Percentiles rank a stretch among this genome's conserved stretches.
Evolutionary conservation across 78 protist species (phyloP).

Genomic region (Dictyostelium intermedium): DNA sequence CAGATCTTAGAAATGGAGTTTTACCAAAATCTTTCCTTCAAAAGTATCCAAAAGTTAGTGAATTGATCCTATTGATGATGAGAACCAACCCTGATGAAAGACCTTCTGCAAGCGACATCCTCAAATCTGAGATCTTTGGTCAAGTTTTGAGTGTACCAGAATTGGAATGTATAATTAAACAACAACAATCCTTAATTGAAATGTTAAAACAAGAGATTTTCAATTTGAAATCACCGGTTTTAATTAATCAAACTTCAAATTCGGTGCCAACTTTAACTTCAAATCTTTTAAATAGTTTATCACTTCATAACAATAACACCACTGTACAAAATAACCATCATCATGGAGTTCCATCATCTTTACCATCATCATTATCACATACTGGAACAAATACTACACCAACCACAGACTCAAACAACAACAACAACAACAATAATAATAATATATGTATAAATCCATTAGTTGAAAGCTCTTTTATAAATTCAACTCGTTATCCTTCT

Average conservation of each 20-base stretch:
- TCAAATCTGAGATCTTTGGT: slow-evolving; percentile 56
- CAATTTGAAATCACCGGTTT: slow-evolving; percentile 52
- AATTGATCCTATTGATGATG: slow-evolving; percentile 24
- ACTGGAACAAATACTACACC: background rate
- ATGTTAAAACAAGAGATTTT: slow-evolving; percentile 45
- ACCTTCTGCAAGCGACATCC: slow-evolving; percentile 68
- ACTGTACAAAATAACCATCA: background rate
- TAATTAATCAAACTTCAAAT: background rate
- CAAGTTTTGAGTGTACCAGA: slow-evolving; percentile 19
- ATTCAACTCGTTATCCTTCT: background rate
- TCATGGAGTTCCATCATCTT: background rate
- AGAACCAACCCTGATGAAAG: slow-evolving; percentile 42
- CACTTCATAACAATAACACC: background rate
- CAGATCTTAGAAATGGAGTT: slow-evolving; percentile 42
- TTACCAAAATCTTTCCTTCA: slow-evolving; percentile 38
- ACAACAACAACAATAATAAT: too few species aligned
- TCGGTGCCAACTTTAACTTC: background rate
- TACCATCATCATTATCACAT: background rate
- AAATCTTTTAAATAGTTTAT: background rate
- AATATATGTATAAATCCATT: background rate
- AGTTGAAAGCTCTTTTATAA: slow-evolving; percentile 6
- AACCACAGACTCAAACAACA: background rate
- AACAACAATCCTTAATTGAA: slow-evolving; percentile 59
- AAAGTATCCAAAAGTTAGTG: slow-evolving; percentile 41
- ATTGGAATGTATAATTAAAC: slow-evolving; percentile 55